phyloP scores from a whole-genome alignment of 768 basidiomycete species.

The Hygrophorus russula region DNA sequence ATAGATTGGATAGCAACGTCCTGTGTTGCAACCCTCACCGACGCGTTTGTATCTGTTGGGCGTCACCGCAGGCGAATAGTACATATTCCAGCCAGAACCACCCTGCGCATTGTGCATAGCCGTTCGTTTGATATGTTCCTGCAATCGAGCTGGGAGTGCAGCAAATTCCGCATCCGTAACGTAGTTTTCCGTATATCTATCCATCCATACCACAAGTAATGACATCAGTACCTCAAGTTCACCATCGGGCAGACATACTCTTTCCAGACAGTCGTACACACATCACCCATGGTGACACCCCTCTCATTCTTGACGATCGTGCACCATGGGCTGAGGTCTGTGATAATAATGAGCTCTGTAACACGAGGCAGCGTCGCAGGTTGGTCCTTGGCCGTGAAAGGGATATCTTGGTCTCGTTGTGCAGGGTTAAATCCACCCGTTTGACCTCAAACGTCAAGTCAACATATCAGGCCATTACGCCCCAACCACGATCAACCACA shows the following conservation, averaged over 20 bases:
- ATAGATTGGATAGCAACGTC: too few species aligned
- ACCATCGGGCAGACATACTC: slow-evolving; percentile 45
- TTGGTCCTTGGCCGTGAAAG: slow-evolving; percentile 42
- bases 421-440: slow-evolving; percentile 53
- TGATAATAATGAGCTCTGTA: slow-evolving; percentile 45
- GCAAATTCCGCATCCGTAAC: slow-evolving; percentile 59
- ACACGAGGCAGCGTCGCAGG: slow-evolving; percentile 64
- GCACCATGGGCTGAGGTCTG: slow-evolving; percentile 63
- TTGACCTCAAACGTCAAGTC: slow-evolving; percentile 42
- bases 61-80: slow-evolving; percentile 37
- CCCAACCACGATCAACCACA: slow-evolving; percentile 6
- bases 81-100: slow-evolving; percentile 19
- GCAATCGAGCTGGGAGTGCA: slow-evolving; percentile 47
- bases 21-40: too few species aligned
- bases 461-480: background rate
- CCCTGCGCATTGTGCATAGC: slow-evolving; percentile 29
- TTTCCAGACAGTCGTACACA: slow-evolving; percentile 62
- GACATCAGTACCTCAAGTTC: background rate
- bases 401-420: slow-evolving; percentile 46
- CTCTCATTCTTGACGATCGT: slow-evolving; percentile 59
- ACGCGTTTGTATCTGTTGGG: slow-evolving; percentile 48
- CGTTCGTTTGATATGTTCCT: slow-evolving; percentile 61
- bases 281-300: slow-evolving; percentile 68
- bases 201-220: background rate
- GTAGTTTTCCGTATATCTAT: slow-evolving; percentile 57